Evolutionary conservation across 805 yeast species (phyloP).

Genomic region (Cyberlindnera galapagoensis): DNA sequence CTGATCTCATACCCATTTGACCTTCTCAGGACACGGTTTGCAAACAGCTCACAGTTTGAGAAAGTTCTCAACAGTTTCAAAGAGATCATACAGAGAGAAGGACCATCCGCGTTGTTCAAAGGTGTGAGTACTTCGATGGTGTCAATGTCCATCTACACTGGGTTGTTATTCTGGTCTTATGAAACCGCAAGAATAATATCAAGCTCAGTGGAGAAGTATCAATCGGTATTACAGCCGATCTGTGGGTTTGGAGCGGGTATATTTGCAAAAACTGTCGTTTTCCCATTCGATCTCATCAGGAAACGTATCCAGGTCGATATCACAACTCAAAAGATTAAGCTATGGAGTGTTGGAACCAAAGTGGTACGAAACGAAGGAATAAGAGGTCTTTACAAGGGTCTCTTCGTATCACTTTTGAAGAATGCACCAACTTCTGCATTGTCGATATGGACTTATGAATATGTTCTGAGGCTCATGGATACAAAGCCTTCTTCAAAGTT

Average conservation of each 20-base stretch:
- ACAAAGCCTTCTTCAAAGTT: too few species aligned
- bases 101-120: conserved; percentile 39
- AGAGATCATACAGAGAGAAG: conserved; percentile 33
- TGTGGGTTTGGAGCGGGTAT: conserved; percentile 77
- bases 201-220: conserved; percentile 7
- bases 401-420: conserved; percentile 62
- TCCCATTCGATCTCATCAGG: conserved; percentile 82
- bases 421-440: conserved; percentile 74
- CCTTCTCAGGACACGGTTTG: conserved; percentile 78
- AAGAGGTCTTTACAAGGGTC: conserved; percentile 68
- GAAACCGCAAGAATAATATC: conserved; percentile 29
- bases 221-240: conserved; percentile 36
- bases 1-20: conserved; percentile 82
- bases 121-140: conserved; percentile 46
- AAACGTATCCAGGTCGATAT: conserved; percentile 65
- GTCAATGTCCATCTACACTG: conserved; percentile 66
- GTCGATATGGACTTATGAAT: conserved; percentile 51
- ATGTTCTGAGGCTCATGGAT: conserved; percentile 4
- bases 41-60: conserved; percentile 43
- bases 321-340: conserved; percentile 9
- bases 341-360: conserved; percentile 15
- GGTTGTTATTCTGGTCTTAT: conserved; percentile 68
- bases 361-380: conserved; percentile 54
- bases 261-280: conserved; percentile 62
- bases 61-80: conserved; percentile 22